Conservation (phyloP, 169 alveolate genomes). For the Cryptosporidium baileyi region DNA sequence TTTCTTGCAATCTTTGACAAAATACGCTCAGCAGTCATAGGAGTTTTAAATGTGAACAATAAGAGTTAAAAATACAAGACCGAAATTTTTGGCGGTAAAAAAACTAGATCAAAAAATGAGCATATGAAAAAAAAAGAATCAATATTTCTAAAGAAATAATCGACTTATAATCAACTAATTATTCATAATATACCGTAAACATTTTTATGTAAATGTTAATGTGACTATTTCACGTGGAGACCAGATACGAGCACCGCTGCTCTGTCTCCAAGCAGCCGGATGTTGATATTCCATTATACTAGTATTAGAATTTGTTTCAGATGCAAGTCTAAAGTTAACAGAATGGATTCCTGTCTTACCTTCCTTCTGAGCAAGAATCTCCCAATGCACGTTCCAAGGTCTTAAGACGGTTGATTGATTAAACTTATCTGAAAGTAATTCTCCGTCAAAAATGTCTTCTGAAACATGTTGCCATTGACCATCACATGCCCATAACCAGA, state of each 20-base stretch:
- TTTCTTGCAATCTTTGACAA: slow-evolving; percentile 78
- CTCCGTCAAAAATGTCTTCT: slow-evolving; percentile 84
- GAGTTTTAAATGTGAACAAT: too few relatives aligned
- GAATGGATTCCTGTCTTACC: slow-evolving; percentile 64
- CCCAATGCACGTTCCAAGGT: slow-evolving; percentile 91
- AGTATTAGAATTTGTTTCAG: slow-evolving; percentile 20
- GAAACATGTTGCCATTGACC: slow-evolving; percentile 84
- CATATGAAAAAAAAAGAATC: slow-evolving; percentile 1
- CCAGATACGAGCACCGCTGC: slow-evolving; percentile 68
- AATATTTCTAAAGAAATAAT: neutral
- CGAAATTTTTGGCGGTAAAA: too few relatives aligned
- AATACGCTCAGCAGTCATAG: slow-evolving; percentile 76
- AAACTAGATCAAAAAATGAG: too few relatives aligned
- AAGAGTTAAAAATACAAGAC: too few relatives aligned
- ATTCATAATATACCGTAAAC: neutral
- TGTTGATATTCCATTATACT: slow-evolving; percentile 55
- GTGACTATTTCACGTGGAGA: slow-evolving; percentile 73
- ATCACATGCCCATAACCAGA: slow-evolving; percentile 90
- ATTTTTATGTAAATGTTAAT: slow-evolving; percentile 53
- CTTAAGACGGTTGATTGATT: slow-evolving; percentile 85
- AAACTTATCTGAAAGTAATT: slow-evolving; percentile 83
- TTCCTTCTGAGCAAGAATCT: slow-evolving; percentile 67
- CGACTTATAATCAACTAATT: neutral
- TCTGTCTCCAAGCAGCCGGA: slow-evolving; percentile 71
- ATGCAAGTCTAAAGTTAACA: slow-evolving; percentile 49